Evolutionary conservation across 352 stramenopile species (phyloP).

Genomic region (Vaucheria bursata): DNA sequence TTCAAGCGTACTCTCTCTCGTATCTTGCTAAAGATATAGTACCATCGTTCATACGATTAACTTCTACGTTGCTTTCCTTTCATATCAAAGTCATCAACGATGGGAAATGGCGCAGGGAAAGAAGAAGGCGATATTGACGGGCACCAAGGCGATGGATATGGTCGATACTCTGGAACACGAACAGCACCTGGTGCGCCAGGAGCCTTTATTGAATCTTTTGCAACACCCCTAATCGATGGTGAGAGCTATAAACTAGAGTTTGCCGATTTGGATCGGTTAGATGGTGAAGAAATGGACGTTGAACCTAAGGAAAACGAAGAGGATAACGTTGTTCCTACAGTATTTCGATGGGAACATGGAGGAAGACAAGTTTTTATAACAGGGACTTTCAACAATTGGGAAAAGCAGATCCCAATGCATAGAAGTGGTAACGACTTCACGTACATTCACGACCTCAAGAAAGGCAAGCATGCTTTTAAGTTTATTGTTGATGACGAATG

Average conservation of each 20-base stretch:
- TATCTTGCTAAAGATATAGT: too few relatives aligned
- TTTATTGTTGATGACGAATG: slow-evolving; percentile 99
- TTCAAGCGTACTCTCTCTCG: too few relatives aligned
- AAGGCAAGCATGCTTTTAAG: slow-evolving; percentile 98
- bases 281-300: slow-evolving; percentile 40
- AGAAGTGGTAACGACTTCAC: slow-evolving; percentile 98
- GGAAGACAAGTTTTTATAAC: slow-evolving; percentile 93
- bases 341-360: slow-evolving; percentile 62
- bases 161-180: slow-evolving; percentile 17
- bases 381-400: slow-evolving; percentile 98
- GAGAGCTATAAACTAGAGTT: slow-evolving; percentile 3
- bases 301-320: slow-evolving; percentile 32
- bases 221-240: neutral
- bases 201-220: slow-evolving; percentile 13
- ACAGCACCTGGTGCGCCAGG: slow-evolving; percentile 25
- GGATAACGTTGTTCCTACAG: slow-evolving; percentile 42
- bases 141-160: slow-evolving; percentile 11
- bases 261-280: neutral
- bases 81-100: neutral
- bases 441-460: slow-evolving; percentile 94
- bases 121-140: slow-evolving; percentile 17
- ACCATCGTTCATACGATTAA: too few relatives aligned
- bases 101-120: slow-evolving; percentile 21
- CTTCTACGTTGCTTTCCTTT: too few relatives aligned
- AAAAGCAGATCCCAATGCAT: slow-evolving; percentile 97